phyloP scores from a whole-genome alignment of 176 grass and related monocot species.

The Cymbopogon citratus region DNA sequence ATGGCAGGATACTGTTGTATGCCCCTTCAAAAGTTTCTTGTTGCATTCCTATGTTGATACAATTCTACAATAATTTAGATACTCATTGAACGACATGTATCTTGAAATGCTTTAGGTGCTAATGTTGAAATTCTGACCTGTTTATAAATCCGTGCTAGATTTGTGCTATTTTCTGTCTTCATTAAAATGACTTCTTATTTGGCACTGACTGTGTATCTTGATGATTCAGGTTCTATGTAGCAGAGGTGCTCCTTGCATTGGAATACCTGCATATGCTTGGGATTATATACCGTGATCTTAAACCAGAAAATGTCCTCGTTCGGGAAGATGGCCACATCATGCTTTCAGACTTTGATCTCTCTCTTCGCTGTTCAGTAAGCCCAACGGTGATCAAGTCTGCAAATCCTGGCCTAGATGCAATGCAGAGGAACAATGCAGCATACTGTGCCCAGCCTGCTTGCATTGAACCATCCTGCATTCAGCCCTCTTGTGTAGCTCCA shows the following conservation, averaged over 20 bases:
- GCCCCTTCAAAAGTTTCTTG: neutral
- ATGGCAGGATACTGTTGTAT: neutral
- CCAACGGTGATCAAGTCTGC: conserved; percentile 62
- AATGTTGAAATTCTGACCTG: neutral
- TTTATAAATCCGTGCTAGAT: neutral
- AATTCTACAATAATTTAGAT: neutral
- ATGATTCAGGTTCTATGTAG: conserved; percentile 84
- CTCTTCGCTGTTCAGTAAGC: conserved; percentile 63
- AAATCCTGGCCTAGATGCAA: conserved; percentile 54
- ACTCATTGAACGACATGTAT: neutral
- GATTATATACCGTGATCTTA: conserved; percentile 93
- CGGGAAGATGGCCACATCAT: conserved; percentile 91
- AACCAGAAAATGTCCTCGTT: conserved; percentile 92
- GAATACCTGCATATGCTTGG: conserved; percentile 95
- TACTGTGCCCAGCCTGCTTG: conserved; percentile 89
- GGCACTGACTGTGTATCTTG: neutral
- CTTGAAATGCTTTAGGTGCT: neutral
- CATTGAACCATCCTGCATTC: conserved; percentile 71
- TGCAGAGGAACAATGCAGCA: conserved; percentile 60
- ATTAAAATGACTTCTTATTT: neutral
- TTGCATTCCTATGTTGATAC: neutral
- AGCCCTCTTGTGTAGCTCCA: conserved; percentile 77
- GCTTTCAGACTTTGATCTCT: conserved; percentile 87
- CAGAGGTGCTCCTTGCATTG: conserved; percentile 75
- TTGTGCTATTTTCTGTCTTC: conserved; percentile 14